A percentile compares a stretch with the other conserved stretches of the same genome.
phyloP scores from a whole-genome alignment of 1,284 basidiomycete species.

The Ceratobasidium sp. region DNA sequence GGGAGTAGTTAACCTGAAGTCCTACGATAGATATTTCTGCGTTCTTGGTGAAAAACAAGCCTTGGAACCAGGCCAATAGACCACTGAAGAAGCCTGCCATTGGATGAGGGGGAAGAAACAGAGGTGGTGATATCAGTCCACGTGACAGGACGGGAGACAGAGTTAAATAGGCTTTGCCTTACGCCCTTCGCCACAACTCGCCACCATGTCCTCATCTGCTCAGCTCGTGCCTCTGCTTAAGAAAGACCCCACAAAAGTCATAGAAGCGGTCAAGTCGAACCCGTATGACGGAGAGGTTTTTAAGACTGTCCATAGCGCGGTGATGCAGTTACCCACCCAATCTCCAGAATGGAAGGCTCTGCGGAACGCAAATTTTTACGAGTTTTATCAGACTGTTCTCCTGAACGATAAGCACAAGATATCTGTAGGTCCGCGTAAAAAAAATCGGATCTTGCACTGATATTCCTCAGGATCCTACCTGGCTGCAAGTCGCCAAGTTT shows the following conservation, averaged over 20 bases:
- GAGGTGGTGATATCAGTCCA: slow-evolving; percentile 43
- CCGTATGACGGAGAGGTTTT: slow-evolving; percentile 17
- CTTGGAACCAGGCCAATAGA: slow-evolving; percentile 66
- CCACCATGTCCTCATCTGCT: slow-evolving; percentile 30
- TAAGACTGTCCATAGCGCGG: slow-evolving; percentile 27
- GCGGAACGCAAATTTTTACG: slow-evolving; percentile 43
- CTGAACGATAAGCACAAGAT: slow-evolving; percentile 29
- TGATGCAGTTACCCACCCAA: slow-evolving; percentile 32
- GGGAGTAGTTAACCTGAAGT: slow-evolving; percentile 71
- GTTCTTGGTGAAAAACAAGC: slow-evolving; percentile 84
- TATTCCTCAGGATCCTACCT: slow-evolving; percentile 15
- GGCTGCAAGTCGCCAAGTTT: slow-evolving; percentile 38
- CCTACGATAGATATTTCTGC: slow-evolving; percentile 95
- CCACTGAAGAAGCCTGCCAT: slow-evolving; percentile 76
- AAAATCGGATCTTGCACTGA: neutral
- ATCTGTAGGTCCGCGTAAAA: neutral
- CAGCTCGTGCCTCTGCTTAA: slow-evolving; percentile 26
- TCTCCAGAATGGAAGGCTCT: slow-evolving; percentile 36
- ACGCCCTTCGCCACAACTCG: slow-evolving; percentile 5
- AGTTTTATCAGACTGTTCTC: slow-evolving; percentile 39
- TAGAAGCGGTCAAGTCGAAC: slow-evolving; percentile 23
- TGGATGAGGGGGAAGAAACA: slow-evolving; percentile 24
- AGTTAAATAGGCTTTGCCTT: slow-evolving; percentile 10
- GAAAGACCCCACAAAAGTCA: slow-evolving; percentile 38
- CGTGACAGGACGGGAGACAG: slow-evolving; percentile 19